A percentile compares a stretch with the other conserved stretches of the same genome.
Evolutionary conservation across 768 basidiomycete genomes (phyloP).

Genomic region (Pleurotus djamor): DNA sequence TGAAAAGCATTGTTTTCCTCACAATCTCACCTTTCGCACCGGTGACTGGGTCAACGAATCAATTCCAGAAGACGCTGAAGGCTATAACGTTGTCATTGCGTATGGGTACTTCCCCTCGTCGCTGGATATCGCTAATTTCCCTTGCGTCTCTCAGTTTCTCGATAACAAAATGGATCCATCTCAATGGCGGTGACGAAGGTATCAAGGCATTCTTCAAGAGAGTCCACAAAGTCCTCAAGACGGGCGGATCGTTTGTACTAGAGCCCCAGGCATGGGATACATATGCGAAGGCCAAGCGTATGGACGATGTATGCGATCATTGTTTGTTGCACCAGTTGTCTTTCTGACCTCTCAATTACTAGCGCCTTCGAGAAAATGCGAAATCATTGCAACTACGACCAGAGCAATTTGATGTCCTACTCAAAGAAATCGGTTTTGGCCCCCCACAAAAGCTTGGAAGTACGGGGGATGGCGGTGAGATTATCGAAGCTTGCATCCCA

Average conservation of each 20-base stretch:
- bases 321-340: background rate
- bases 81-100: slow-evolving; percentile 82
- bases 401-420: slow-evolving; percentile 52
- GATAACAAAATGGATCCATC: slow-evolving; percentile 90
- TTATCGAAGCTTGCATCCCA: background rate
- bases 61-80: slow-evolving; percentile 54
- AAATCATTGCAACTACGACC: slow-evolving; percentile 58
- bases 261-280: slow-evolving; percentile 88
- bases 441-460: slow-evolving; percentile 44
- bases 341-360: slow-evolving; percentile 1
- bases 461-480: slow-evolving; percentile 65
- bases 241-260: slow-evolving; percentile 68
- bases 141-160: slow-evolving; percentile 60
- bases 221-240: slow-evolving; percentile 51
- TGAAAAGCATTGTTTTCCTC: slow-evolving; percentile 56
- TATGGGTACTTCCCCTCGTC: slow-evolving; percentile 32
- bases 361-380: slow-evolving; percentile 54
- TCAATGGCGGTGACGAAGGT: slow-evolving; percentile 76
- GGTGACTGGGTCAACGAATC: slow-evolving; percentile 69
- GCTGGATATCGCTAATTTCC: background rate
- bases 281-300: slow-evolving; percentile 74
- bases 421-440: slow-evolving; percentile 64
- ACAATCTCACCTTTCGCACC: slow-evolving; percentile 71
- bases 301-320: slow-evolving; percentile 47
- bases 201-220: slow-evolving; percentile 66